Evolutionary conservation across 768 basidiomycete genomes (phyloP).

Genomic region (Lyophyllum atratum): DNA sequence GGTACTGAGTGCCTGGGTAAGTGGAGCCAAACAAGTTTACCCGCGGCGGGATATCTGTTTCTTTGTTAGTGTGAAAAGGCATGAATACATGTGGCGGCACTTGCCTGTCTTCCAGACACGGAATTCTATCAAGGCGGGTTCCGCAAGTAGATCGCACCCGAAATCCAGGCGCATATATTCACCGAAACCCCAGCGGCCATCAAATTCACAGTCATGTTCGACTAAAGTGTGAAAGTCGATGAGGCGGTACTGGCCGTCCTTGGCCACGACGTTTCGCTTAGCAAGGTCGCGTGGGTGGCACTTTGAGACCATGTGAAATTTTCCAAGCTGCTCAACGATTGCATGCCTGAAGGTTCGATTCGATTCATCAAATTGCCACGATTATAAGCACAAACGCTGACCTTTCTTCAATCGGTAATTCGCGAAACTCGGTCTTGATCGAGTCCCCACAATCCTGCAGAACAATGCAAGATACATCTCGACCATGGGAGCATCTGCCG

Average conservation of each 20-base stretch:
- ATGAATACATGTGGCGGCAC: too few species aligned
- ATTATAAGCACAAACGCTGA: not conserved
- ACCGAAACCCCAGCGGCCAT: not conserved
- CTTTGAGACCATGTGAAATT: not conserved
- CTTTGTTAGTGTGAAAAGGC: too few species aligned
- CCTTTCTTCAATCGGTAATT: not conserved
- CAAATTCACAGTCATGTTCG: not conserved
- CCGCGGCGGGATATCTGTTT: not conserved
- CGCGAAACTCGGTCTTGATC: not conserved
- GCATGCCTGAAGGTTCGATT: too few species aligned
- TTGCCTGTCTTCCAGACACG: not conserved
- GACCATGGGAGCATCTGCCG: not conserved
- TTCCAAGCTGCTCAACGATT: not conserved
- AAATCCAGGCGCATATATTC: not conserved
- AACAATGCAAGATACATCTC: not conserved
- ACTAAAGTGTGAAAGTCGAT: not conserved
- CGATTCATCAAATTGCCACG: too few species aligned
- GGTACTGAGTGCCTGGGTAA: not conserved
- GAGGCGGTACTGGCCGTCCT: not conserved
- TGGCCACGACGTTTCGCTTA: not conserved
- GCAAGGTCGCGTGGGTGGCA: not conserved
- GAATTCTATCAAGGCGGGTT: not conserved
- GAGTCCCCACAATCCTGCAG: not conserved
- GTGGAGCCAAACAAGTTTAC: not conserved
- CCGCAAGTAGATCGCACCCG: not conserved